Evolutionary conservation across 2,329 filamentous ascomycete genomes (phyloP), one percentile per base, ranked within the genome.

Genomic region (Pseudohalonectria lignicola): DNA sequence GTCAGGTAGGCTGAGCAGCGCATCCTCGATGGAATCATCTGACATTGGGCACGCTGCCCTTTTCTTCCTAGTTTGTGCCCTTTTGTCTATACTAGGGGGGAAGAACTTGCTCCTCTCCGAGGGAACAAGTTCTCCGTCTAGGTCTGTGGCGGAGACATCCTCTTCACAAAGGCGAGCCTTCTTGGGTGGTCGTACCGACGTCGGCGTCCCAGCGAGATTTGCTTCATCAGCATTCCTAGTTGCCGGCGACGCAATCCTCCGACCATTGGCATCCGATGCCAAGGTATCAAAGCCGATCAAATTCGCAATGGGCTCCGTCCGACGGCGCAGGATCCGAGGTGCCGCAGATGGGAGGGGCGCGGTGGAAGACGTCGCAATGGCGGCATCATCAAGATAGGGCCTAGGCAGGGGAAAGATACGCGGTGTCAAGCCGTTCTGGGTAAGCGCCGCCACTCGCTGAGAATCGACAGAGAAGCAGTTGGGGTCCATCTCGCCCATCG

Each of bases 401-500:
- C 74, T 60, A 1, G 74, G 74, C 7, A 78, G 57, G 3, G 74
- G 74, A 42, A 74, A 77, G 0, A 78, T 71, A 1, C 73, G 64
- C 3, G 73, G 69, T 5, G 66, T 65, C 25, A 67, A 51, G 4
- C 65, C 71, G 40, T 66, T 65, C 18, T 64, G 57, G 1, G 69
- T 71, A 39, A 72, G 55, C 39, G 58, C 59, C n/a, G 65, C 59
- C 42, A 71, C 56, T 43, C 63, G 59, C 20, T 66, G 53, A 12
- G 64, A 58, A 41, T 77, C 67, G 11, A 74, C 60, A 12, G 64
- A 57, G 47, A 78, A 78, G 50, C 71, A 76, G 43, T 78, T 78
- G 29, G 69, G 60, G 37, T 77, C 72, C 74, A 78, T 78, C 48
- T 74, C 71, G n/a, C 67, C 74, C 49, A 78, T 66, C 0, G 74